phyloP scores from a whole-genome alignment of 1,284 basidiomycete species.

The Leccinum fuscescens region DNA sequence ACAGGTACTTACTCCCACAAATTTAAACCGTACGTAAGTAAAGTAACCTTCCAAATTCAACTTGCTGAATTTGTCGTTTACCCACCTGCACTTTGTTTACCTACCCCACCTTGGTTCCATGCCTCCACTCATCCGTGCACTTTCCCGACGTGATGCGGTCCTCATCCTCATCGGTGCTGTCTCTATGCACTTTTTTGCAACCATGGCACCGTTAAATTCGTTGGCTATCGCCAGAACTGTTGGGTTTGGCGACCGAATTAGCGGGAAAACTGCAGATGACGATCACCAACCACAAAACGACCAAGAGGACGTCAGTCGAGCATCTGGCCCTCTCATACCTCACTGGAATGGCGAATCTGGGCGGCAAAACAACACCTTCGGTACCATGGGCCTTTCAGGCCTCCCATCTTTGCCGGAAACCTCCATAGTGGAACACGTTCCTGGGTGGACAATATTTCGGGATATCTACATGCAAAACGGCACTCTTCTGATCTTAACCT shows the following conservation, averaged over 20 bases:
- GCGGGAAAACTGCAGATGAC: constrained; percentile 15
- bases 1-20: background rate
- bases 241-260: constrained; percentile 20
- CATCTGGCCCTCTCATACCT: constrained; percentile 1
- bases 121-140: constrained; percentile 28
- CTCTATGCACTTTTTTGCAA: constrained; percentile 48
- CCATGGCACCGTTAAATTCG: constrained; percentile 32
- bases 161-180: constrained; percentile 51
- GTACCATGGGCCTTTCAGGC: constrained; percentile 5
- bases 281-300: constrained; percentile 17
- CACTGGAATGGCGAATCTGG: background rate
- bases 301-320: constrained; percentile 8
- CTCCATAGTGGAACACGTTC: constrained; percentile 56
- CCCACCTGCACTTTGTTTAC: background rate
- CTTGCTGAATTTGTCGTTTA: background rate
- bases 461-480: constrained; percentile 80
- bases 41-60: background rate
- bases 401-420: constrained; percentile 45
- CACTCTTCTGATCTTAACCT: constrained; percentile 63
- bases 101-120: constrained; percentile 7
- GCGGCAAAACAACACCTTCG: background rate
- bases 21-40: background rate
- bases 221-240: constrained; percentile 40
- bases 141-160: constrained; percentile 46
- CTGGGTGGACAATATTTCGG: constrained; percentile 80